These are phyloP conservation scores for Dissoconium aciculare DNA, from an alignment of 2,329 filamentous ascomycete genomes.

Conservation along the genomic window DNA sequence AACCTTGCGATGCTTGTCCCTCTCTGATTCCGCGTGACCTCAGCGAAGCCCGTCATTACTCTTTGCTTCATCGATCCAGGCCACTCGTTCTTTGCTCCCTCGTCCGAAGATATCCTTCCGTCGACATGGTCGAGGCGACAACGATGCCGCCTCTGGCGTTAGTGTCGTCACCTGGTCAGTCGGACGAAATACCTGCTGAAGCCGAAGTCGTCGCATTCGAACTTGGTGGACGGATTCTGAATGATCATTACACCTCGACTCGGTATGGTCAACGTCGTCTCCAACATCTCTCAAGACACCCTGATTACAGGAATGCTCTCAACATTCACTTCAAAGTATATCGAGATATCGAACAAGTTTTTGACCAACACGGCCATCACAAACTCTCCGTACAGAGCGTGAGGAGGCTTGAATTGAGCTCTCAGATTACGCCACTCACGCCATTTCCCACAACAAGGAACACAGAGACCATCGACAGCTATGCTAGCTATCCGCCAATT, in stretches of 20 bases:
- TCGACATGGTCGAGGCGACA: too few species aligned
- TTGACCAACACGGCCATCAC: conserved; percentile 5
- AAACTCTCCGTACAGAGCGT: conserved; percentile 15
- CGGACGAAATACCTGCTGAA: too few species aligned
- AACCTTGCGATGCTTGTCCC: too few species aligned
- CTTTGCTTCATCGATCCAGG: too few species aligned
- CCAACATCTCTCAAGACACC: conserved; percentile 12
- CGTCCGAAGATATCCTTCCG: too few species aligned
- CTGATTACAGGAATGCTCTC: conserved; percentile 7
- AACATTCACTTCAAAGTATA: conserved; percentile 3
- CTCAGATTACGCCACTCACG: conserved; percentile 12
- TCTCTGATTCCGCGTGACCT: too few species aligned
- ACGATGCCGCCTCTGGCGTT: too few species aligned
- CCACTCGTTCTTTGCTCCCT: too few species aligned
- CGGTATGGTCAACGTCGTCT: conserved; percentile 17
- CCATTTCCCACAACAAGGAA: conserved; percentile 18
- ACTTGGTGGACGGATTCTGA: conserved; percentile 12
- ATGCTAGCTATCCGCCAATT: conserved; percentile 10
- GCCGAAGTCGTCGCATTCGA: conserved; percentile 7
- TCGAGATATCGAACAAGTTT: conserved; percentile 13
- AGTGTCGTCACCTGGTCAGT: too few species aligned
- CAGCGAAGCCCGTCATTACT: too few species aligned
- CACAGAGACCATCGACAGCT: conserved; percentile 16
- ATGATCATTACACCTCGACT: conserved; percentile 15
- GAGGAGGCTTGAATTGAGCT: conserved; percentile 13